Percentiles rank a stretch among this genome's conserved stretches.
Evolutionary conservation across 169 alveolate genomes (phyloP).

Genomic region (Babesia ovis): DNA sequence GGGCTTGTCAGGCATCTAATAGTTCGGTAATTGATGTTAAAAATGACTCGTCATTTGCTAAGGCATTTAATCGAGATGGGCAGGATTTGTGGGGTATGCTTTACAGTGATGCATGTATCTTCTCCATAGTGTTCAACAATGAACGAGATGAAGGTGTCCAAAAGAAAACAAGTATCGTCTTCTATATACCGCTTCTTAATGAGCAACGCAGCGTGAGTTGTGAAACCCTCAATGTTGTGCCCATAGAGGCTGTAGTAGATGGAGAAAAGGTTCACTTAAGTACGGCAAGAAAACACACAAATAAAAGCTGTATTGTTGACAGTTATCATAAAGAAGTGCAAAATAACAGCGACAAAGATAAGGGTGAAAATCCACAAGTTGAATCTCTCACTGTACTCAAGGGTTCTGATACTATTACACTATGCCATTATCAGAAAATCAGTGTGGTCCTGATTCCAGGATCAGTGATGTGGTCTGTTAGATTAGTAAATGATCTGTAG

Average conservation of each 20-base stretch:
- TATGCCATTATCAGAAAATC: conserved; percentile 36
- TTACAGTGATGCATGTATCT: conserved; percentile 54
- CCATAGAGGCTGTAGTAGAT: conserved; percentile 14
- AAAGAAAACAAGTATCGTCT: conserved; percentile 37
- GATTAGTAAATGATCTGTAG: conserved; percentile 20
- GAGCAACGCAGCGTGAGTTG: conserved; percentile 61
- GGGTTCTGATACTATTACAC: conserved; percentile 8
- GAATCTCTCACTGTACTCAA: conserved; percentile 27
- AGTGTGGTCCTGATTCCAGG: conserved; percentile 62
- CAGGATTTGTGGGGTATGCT: conserved; percentile 54
- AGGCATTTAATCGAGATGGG: neutral
- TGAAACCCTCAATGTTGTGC: conserved; percentile 40
- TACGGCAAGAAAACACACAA: neutral
- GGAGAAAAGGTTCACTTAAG: conserved; percentile 11
- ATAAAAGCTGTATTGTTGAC: conserved; percentile 12
- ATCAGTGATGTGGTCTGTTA: conserved; percentile 65
- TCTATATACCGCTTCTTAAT: conserved; percentile 61
- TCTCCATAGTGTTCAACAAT: conserved; percentile 13
- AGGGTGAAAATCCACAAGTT: conserved; percentile 4
- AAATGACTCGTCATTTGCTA: neutral
- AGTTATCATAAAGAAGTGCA: conserved; percentile 32
- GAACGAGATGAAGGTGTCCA: conserved; percentile 5
- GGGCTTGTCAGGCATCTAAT: conserved; percentile 25
- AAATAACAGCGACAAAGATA: neutral
- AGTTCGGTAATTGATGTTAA: neutral